Evolutionary conservation across 805 yeast genomes (phyloP).

Genomic region (Ogataea nitratoaversa): DNA sequence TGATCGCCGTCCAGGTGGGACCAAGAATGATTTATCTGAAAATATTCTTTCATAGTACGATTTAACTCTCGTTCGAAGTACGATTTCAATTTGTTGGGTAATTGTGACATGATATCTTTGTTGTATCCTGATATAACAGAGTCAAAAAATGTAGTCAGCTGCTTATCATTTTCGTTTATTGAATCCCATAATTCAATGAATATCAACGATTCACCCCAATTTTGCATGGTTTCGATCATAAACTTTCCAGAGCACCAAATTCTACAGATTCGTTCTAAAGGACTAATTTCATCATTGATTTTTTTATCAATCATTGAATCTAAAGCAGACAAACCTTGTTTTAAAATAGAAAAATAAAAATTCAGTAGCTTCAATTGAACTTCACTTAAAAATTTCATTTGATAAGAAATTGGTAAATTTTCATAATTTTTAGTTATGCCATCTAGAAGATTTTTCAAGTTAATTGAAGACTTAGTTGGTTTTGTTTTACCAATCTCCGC

Average conservation of each 20-base stretch:
- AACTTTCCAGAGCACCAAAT: conserved; percentile 35
- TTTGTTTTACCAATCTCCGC: conserved; percentile 38
- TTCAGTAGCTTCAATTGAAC: conserved; percentile 58
- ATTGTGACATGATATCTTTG: conserved; percentile 25
- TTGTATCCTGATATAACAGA: conserved; percentile 38
- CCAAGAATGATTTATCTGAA: conserved; percentile 29
- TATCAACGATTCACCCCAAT: conserved; percentile 40
- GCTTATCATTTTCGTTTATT: conserved; percentile 17
- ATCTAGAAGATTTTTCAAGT: conserved; percentile 52
- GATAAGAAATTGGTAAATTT: conserved; percentile 47
- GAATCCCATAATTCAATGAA: conserved; percentile 40
- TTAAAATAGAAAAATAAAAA: conserved; percentile 41
- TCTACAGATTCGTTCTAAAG: conserved; percentile 37
- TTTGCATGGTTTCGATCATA: conserved; percentile 34
- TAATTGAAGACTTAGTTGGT: conserved; percentile 63
- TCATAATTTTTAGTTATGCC: conserved; percentile 52
- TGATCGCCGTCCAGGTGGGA: not conserved
- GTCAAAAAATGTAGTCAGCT: conserved; percentile 39
- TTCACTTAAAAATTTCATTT: conserved; percentile 50
- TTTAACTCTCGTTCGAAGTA: conserved; percentile 36
- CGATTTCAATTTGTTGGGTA: conserved; percentile 25
- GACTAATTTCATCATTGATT: conserved; percentile 18
- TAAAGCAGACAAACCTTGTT: conserved; percentile 38
- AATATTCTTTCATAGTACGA: conserved; percentile 33
- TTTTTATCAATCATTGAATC: conserved; percentile 32